Evolutionary conservation across 768 basidiomycete species (phyloP), one percentile per base, ranked within the genome.

Genomic region (Kwoniella bestiolae): DNA sequence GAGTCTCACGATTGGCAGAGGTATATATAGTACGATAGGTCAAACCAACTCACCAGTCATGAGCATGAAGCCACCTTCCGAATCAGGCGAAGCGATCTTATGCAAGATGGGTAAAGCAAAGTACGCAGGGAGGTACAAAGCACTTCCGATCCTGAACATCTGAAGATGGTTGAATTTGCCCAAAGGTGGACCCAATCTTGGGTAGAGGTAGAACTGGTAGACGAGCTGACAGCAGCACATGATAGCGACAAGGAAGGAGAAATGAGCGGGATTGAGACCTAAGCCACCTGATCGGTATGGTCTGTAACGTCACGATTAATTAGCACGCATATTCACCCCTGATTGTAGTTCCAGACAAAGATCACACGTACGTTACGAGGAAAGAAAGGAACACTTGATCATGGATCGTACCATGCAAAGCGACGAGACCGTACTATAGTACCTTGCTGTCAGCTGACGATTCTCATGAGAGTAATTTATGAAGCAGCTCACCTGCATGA

Each of bases 221-320:
- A 88, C 87, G 56, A 96, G 90, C 80, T 94, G 93, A 66, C 88
- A 91, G n/a, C 93, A 84, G 80, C 92, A 94, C 94, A 96, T 95
- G 61, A 95, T 90, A 8, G 81, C 79, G 49, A 83, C 94, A 18
- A 97, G 86, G 78, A 92, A 88, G 2, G 94, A 92, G 82, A 94
- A 99, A 81, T 96, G 87, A 1, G 90, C 90, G 0, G 96, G 91
- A 74, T 89, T 90, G 59, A 99, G 84, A 63, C 92, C 93, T 68
- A 99, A 82, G 1, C 96, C 96, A n/a, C 94, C 94, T 5, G 87
- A 85, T 21, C 86, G 83, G 76, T 91, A 91, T 71, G 90, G 87
- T 14, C 91, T 94, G 77, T 12, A 51, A 23, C 3, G 8, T 29
- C 21, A 5, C 9, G 34, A 26, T 58, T 9, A 53, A 29, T 52